A percentile compares a stretch with the other conserved stretches of the same genome.
These are phyloP conservation scores for Podospora bellae-mahoneyi DNA, from an alignment of 495 filamentous ascomycete genomes.

Conservation along the genomic window DNA sequence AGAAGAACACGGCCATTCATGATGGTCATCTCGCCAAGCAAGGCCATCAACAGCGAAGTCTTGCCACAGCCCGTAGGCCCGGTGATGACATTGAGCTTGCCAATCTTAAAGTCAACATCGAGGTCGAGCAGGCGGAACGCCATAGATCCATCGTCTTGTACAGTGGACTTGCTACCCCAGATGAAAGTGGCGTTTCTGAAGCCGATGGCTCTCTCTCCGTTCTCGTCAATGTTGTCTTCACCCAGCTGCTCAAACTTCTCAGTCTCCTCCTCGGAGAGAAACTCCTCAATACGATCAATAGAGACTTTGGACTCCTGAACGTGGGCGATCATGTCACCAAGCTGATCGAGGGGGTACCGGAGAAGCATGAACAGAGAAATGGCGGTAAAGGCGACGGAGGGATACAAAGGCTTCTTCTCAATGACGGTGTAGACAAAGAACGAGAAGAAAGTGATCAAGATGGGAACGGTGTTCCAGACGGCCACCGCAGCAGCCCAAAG, in stretches of 20 bases:
- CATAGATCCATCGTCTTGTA: slow-evolving; percentile 54
- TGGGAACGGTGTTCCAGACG: slow-evolving; percentile 93
- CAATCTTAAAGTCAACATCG: slow-evolving; percentile 70
- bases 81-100: slow-evolving; percentile 82
- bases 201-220: slow-evolving; percentile 67
- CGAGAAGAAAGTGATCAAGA: slow-evolving; percentile 92
- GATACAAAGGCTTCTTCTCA: slow-evolving; percentile 83
- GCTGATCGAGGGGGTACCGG: slow-evolving; percentile 87
- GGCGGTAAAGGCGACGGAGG: slow-evolving; percentile 93
- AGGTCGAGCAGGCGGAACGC: slow-evolving; percentile 83
- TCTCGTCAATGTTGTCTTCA: slow-evolving; percentile 56
- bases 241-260: slow-evolving; percentile 90
- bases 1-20: slow-evolving; percentile 77
- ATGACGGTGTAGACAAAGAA: slow-evolving; percentile 91
- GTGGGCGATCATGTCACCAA: slow-evolving; percentile 98
- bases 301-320: slow-evolving; percentile 98
- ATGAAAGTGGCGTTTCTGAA: slow-evolving; percentile 80
- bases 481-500: slow-evolving; percentile 88
- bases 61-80: slow-evolving; percentile 94
- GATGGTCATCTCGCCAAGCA: slow-evolving; percentile 94
- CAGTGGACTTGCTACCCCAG: slow-evolving; percentile 74
- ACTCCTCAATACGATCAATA: slow-evolving; percentile 93
- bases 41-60: slow-evolving; percentile 90
- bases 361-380: slow-evolving; percentile 96
- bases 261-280: slow-evolving; percentile 90